A percentile compares a stretch with the other conserved stretches of the same genome.
Conservation (phyloP, 768 basidiomycete genomes). For the Exidia glandulosa region DNA sequence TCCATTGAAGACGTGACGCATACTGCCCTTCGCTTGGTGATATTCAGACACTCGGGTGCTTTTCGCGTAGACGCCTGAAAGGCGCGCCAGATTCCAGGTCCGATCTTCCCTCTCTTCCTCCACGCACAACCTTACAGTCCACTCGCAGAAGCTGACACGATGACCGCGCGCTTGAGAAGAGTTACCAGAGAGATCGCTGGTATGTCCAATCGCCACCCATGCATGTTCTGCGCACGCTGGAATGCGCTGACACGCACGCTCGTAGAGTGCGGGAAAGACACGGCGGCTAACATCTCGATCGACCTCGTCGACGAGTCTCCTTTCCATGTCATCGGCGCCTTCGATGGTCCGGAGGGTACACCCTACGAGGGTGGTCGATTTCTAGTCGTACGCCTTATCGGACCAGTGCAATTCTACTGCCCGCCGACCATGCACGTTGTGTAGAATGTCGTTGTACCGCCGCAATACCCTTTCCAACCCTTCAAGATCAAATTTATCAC, state of each 20-base stretch:
- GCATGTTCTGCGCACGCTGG: no score
- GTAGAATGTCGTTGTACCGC: slow-evolving; percentile 90
- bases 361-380: slow-evolving; percentile 89
- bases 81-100: no score
- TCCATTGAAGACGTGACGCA: no score
- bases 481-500: slow-evolving; percentile 99
- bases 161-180: slow-evolving; percentile 82
- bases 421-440: background rate
- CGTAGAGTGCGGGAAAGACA: slow-evolving; percentile 94
- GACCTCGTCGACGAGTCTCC: slow-evolving; percentile 83
- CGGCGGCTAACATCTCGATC: slow-evolving; percentile 74
- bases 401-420: background rate
- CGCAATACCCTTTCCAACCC: slow-evolving; percentile 84
- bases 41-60: no score
- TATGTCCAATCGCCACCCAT: slow-evolving; percentile 21
- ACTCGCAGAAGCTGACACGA: no score
- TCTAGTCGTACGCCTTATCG: slow-evolving; percentile 78
- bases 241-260: no score
- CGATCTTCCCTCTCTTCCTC: no score
- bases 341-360: slow-evolving; percentile 84
- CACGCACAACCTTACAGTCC: no score
- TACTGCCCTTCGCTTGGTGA: no score
- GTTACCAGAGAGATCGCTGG: slow-evolving; percentile 90
- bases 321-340: slow-evolving; percentile 85
- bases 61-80: no score